Conservation (phyloP, 805 yeast genomes). For the Pichia rugopelliculosa region DNA sequence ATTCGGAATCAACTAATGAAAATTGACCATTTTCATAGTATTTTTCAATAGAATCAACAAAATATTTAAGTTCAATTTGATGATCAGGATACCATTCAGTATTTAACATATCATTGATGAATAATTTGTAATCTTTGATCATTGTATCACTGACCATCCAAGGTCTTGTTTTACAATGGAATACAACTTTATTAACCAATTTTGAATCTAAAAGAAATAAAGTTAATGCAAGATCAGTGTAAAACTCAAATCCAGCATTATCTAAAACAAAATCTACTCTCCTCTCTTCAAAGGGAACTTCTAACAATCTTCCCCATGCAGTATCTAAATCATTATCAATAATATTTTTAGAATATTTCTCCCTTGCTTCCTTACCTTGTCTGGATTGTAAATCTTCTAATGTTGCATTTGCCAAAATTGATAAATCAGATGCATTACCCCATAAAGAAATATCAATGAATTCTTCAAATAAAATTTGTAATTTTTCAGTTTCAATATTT, state of each 20-base stretch:
- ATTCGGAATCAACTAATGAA: constrained; percentile 50
- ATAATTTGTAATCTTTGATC: constrained; percentile 63
- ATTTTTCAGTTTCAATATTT: constrained; percentile 32
- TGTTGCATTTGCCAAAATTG: constrained; percentile 81
- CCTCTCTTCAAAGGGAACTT: constrained; percentile 26
- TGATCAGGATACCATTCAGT: constrained; percentile 42
- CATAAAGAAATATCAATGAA: constrained; percentile 83
- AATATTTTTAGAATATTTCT: constrained; percentile 71
- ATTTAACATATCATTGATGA: constrained; percentile 51
- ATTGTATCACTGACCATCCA: constrained; percentile 98
- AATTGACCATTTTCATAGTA: constrained; percentile 43
- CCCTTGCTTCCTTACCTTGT: constrained; percentile 85
- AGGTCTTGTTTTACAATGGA: constrained; percentile 87
- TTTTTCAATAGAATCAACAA: constrained; percentile 39
- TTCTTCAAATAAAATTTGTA: constrained; percentile 64
- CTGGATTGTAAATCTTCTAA: constrained; percentile 83
- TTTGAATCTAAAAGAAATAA: constrained; percentile 64
- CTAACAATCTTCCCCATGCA: constrained; percentile 51
- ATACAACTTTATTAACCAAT: constrained; percentile 53
- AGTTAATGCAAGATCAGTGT: constrained; percentile 67
- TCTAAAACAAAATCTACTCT: constrained; percentile 82
- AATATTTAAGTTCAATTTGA: constrained; percentile 38
- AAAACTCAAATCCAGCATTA: constrained; percentile 92
- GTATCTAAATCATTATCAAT: constrained; percentile 63
- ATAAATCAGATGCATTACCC: constrained; percentile 98